These are phyloP conservation scores for Petunia secreta DNA, from an alignment of 257 asterid genomes.

Conservation along the genomic window DNA sequence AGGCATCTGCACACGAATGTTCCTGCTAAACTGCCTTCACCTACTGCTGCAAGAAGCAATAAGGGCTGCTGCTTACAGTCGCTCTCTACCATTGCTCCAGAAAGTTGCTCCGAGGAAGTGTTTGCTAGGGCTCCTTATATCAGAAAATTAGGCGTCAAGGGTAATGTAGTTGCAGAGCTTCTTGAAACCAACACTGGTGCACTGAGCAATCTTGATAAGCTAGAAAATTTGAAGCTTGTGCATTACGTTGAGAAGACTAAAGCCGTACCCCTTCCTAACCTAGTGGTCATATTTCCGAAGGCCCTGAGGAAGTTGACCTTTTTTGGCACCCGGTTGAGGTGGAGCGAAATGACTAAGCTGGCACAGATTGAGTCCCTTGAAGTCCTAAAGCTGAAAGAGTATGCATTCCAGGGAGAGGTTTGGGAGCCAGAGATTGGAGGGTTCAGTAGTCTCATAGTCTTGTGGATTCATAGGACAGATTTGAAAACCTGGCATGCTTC, in stretches of 20 bases:
- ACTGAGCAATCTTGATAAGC: conserved; percentile 5
- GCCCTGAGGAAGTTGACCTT: conserved; percentile 29
- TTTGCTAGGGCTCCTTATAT: conserved; percentile 23
- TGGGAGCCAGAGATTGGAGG: no score
- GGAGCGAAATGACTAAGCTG: conserved; percentile 34
- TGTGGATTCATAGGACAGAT: neutral
- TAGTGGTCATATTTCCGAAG: conserved; percentile 19
- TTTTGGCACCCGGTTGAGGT: conserved; percentile 28
- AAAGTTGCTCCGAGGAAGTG: conserved; percentile 30
- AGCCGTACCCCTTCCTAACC: conserved; percentile 25
- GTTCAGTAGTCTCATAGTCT: no score
- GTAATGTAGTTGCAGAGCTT: no score
- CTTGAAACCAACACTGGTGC: neutral
- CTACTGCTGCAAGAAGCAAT: neutral
- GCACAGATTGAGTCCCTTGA: conserved; percentile 36
- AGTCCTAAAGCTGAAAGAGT: conserved; percentile 24
- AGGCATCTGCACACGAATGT: conserved; percentile 27
- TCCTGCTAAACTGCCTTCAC: conserved; percentile 16
- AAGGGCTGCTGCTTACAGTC: conserved; percentile 15
- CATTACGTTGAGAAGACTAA: neutral
- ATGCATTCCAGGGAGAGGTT: no score
- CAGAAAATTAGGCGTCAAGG: conserved; percentile 34
- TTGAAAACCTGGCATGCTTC: neutral
- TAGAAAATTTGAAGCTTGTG: conserved; percentile 35
- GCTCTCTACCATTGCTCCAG: conserved; percentile 32